Evolutionary conservation across 345 rosid genomes (phyloP), one percentile per base, ranked within the genome.

Genomic region (Euphorbia peplus): DNA sequence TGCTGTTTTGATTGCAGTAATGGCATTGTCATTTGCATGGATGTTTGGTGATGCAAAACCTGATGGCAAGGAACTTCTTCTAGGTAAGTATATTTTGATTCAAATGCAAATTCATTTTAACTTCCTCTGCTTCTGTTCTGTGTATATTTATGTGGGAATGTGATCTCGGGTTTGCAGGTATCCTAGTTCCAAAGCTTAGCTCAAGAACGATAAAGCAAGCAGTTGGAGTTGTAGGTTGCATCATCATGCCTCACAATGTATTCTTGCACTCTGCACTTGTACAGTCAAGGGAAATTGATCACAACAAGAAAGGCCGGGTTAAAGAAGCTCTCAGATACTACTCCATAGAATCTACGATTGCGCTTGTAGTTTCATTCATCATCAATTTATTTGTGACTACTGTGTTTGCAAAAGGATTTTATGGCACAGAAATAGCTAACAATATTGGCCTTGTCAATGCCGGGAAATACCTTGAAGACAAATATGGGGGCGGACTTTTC

Each of bases 241-340:
- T 93, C 44, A 93, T 93, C 52, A 93, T 91, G 98, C 97, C 98
- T 24, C 97, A 93, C 78, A 93, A 91, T 39, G 91, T 91, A 44
- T 93, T 91, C 78, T 86, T 93, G 77, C 97, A 89, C 76, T 89
- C 98, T 25, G 95, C 98, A 70, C 96, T 93, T 24, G 97, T 93
- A 41, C 97, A 89, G 74, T 93, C 97, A 8, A 81, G 98, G 75
- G 95, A 93, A 12, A 44, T 93, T 7, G 89, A 93, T 47, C 81
- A 73, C 56, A 80, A 41, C 42, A 89, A 88, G 83, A 85, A 68
- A 71, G 86, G 85, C 64, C 77, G 83, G 52, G 96, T 91, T 52
- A 85, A 80, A 76, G 97, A 93, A 83, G 98, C 98, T 64, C 68
- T 91, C 61, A 88, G 85, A 76, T 93, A 93, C 83, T 89, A 93